Percentiles rank a stretch among this genome's conserved stretches.
Evolutionary conservation across 1,139 yeast genomes (phyloP).

Genomic region (Torulaspora globosa): DNA sequence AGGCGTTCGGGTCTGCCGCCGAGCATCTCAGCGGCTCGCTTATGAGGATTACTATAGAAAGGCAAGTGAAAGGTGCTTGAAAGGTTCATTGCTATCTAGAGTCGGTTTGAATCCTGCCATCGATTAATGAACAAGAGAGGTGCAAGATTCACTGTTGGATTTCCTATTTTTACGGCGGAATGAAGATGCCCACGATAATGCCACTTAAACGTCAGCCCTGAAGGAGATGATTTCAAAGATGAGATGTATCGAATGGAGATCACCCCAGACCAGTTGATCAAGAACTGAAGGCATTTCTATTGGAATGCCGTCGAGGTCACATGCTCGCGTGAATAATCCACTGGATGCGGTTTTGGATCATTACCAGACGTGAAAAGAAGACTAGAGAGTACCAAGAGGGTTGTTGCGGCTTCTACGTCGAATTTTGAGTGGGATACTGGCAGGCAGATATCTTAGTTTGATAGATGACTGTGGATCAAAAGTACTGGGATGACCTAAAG

Average conservation of each 20-base stretch:
- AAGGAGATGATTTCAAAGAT: background rate
- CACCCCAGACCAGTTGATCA: background rate
- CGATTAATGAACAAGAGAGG: too few species aligned
- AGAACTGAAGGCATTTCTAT: background rate
- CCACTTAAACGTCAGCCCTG: too few species aligned
- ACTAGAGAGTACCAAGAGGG: background rate
- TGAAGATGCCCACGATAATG: too few species aligned
- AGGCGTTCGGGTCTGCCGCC: background rate
- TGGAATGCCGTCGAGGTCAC: conserved; percentile 1
- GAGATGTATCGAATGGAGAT: background rate
- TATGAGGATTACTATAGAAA: background rate
- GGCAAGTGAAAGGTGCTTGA: background rate
- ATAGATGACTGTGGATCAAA: conserved; percentile 23
- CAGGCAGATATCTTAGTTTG: background rate
- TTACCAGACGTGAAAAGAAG: conserved; percentile 3
- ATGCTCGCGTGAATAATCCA: background rate
- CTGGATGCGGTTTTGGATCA: background rate
- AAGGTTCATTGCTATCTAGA: too few species aligned
- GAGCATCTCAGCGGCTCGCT: background rate
- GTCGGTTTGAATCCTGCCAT: too few species aligned
- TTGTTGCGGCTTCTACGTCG: background rate
- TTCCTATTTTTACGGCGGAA: too few species aligned
- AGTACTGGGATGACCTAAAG: conserved; percentile 30
- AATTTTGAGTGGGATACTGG: background rate
- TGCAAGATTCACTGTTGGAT: too few species aligned